These are phyloP conservation scores for Diplodia scrobiculata DNA, from an alignment of 2,329 filamentous ascomycete species.

Conservation along the genomic window DNA sequence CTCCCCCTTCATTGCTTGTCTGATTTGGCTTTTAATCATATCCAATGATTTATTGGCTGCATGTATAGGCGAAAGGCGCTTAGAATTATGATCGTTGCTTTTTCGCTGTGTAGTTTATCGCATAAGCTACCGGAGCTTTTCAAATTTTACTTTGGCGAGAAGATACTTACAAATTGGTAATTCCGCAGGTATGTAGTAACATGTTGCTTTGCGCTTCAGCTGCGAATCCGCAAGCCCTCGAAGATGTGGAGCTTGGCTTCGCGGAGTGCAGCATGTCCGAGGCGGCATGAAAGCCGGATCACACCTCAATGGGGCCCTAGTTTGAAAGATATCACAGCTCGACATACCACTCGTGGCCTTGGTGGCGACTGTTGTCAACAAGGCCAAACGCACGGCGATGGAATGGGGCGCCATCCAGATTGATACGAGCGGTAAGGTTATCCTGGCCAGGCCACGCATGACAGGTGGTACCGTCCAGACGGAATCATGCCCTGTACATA, in stretches of 20 bases:
- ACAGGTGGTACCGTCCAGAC: not conserved
- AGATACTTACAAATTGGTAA: too few species aligned
- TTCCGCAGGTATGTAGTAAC: not conserved
- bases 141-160: too few species aligned
- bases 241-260: not conserved
- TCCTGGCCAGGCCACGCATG: not conserved
- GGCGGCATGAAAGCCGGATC: not conserved
- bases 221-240: not conserved
- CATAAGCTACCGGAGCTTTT: not conserved
- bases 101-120: not conserved
- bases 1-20: not conserved
- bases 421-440: not conserved
- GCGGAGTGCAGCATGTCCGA: not conserved
- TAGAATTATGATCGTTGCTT: not conserved
- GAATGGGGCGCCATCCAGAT: not conserved
- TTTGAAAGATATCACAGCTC: not conserved
- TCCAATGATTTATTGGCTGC: not conserved
- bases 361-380: not conserved
- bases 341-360: not conserved
- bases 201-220: not conserved
- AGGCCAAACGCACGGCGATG: not conserved
- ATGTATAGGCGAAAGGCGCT: not conserved
- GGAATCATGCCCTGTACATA: not conserved
- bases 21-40: too few species aligned
- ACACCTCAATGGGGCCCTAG: not conserved